phyloP scores from a whole-genome alignment of 2,329 filamentous ascomycete species.

The Penicillium griseofulvum region DNA sequence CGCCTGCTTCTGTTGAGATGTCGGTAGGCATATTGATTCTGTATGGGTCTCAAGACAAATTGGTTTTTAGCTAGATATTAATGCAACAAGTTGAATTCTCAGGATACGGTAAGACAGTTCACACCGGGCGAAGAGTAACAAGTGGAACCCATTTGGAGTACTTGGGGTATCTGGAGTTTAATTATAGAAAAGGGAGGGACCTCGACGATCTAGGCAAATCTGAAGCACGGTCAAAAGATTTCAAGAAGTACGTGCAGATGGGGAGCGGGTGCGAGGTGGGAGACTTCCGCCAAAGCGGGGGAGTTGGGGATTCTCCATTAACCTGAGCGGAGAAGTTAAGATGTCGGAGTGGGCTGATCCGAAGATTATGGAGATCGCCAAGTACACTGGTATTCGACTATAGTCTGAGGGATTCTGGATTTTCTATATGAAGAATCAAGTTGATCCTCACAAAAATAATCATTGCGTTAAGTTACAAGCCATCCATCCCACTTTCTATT shows the following conservation, averaged over 20 bases:
- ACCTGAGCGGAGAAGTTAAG: not conserved
- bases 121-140: no score
- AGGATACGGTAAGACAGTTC: not conserved
- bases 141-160: not conserved
- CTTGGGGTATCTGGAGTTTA: not conserved
- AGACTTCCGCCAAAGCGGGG: constrained; percentile 1
- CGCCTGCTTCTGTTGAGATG: not conserved
- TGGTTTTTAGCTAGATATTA: not conserved
- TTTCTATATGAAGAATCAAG: not conserved
- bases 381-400: not conserved
- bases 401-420: not conserved
- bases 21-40: not conserved
- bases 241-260: not conserved
- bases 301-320: not conserved
- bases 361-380: not conserved
- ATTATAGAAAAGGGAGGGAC: not conserved
- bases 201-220: not conserved
- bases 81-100: not conserved
- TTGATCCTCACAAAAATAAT: not conserved
- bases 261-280: constrained; percentile 2
- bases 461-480: not conserved
- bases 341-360: not conserved
- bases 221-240: no score
- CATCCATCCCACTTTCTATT: not conserved
- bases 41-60: not conserved